Base-by-base conservation (phyloP, 2,329 filamentous ascomycete genomes). In the Alternaria sp. region DNA sequence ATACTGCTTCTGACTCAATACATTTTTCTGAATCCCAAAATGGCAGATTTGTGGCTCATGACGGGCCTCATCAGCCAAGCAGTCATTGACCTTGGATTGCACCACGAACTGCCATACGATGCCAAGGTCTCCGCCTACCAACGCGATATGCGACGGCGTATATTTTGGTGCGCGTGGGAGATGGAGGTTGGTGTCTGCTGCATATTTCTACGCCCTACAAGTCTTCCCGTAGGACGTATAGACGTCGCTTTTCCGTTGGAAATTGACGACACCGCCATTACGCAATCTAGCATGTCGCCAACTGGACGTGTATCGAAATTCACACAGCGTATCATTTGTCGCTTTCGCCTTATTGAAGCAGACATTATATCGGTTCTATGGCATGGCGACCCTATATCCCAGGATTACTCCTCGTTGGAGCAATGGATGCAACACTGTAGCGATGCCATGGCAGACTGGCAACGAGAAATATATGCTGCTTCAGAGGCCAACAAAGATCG, bases 101-200 rank as follows among this genome's bases (percentile, higher is more conserved):
- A 77, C 42, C 74, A 77, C 53, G 74, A 77, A 54, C 58, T 77
- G 37, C 74, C 74, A 7, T 67, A 71, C 14, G 68, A 75, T 39
- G 29, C 61, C 14, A 60, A 45, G 6, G 63, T 76, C 10, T 67
- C 71, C 2, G 57, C 67, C 5, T 73, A 72, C 41, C 59, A 74
- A 46, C 73, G 74, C n/a, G 74, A 77, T 44, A 76, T 76, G 73
- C 66, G 74, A n/a, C 68, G 74, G 26, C 72, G 74, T 14, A 50
- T 77, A 37, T 77, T 77, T 26, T 77, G 74, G 74, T 73, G 70
- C 42, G 73, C 73, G 13, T 77, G 73, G 73, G 74, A 77, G 42
- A 76, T 76, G 74, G 74, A 77, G 50, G 72, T 75, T 14, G 72
- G 72, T 7, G 74, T 76, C 1, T 76, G 73, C 42, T 72, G 67